Conservation (phyloP, 169 alveolate genomes). For the Cryptosporidium viatorum region DNA sequence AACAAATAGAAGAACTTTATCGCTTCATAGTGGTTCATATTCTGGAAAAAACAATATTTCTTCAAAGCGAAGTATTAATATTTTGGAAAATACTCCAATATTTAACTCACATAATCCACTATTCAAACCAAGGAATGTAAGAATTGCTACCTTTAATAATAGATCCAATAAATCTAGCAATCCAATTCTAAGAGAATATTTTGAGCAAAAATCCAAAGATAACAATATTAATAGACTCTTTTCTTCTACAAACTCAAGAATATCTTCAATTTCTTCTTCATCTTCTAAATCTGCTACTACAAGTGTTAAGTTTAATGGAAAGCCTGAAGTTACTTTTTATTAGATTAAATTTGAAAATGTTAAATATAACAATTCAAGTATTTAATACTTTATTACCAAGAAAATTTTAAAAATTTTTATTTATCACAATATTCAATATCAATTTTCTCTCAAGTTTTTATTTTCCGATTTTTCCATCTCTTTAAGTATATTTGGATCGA, state of each 20-base stretch:
- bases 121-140: background rate
- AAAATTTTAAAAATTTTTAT: background rate
- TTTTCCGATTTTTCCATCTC: conserved; percentile 2
- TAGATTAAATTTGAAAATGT: background rate
- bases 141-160: background rate
- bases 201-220: conserved; percentile 4
- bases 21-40: background rate
- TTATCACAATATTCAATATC: background rate
- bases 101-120: background rate
- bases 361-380: too few species aligned
- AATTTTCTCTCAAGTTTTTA: background rate
- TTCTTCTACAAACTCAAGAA: background rate
- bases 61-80: conserved; percentile 9
- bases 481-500: background rate
- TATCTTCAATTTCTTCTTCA: background rate
- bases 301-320: conserved; percentile 1
- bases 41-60: background rate
- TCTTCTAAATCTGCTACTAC: background rate
- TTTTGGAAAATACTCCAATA: background rate
- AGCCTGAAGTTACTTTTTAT: background rate
- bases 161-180: background rate
- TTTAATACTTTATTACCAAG: background rate
- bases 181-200: conserved; percentile 34
- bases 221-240: background rate
- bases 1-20: conserved; percentile 1